Evolutionary conservation across 2,329 filamentous ascomycete genomes (phyloP), one percentile per base, ranked within the genome.

Genomic region (Scleromitrula shiraiana): DNA sequence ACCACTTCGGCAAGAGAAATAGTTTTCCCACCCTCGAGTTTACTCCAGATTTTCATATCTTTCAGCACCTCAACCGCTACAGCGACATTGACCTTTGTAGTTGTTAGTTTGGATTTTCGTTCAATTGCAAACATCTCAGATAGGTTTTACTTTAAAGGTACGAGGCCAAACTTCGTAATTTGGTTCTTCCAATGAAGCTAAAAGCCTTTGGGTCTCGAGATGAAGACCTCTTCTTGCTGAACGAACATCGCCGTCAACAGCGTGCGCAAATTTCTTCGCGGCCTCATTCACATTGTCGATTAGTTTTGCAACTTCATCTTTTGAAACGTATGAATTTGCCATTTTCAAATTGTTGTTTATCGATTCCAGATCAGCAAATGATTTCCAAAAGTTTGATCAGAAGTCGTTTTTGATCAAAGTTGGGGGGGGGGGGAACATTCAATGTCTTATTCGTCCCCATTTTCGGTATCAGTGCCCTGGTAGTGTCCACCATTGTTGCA

Each of bases 161-260:
- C 56, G 47, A 47, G 53, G 49, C 56, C 56, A 59, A 17, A 59
- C 56, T 37, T 57, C 56, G n/a, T 27, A 32, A 36, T 59, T 57
- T 3, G 56, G 56, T 19, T 59, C 55, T 41, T 59, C 55, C 36
- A 59, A 41, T 15, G 53, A 56, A 33, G 44, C 51, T 33, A 57
- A 36, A 15, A 59, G 52, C 39, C 56, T 57, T 47, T 44, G 37
- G 30, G 53, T 52, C 33, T 56, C 53, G 15, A 51, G 49, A 40
- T 56, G 56, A 14, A 59, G 43, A 12, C 48, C 53, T 35, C 50
- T 40, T n/a, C 56, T 55, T 42, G 56, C 55, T 12, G 14, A 30
- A n/a, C n/a, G 12, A 30, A n/a, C 9, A 30, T 30, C 29, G n/a
- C 29, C 29, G 9, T n/a, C 29, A 30, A n/a, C 29, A n/a, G 29